Conservation (phyloP, 2,329 filamentous ascomycete species). For the Penicillium vulpinum region DNA sequence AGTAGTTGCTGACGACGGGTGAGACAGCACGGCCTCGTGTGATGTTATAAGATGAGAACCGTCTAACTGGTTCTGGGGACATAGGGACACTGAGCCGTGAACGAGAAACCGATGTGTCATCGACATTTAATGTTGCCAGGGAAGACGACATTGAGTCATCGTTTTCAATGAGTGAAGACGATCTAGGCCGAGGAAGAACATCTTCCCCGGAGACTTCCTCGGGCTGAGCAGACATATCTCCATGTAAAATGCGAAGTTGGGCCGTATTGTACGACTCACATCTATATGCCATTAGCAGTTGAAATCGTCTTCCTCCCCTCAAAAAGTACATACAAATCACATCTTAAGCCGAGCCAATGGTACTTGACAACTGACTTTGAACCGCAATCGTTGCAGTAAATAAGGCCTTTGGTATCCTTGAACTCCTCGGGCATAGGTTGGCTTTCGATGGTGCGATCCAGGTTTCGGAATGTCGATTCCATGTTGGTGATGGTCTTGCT, state of each 20-base stretch:
- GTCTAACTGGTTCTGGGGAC: conserved; percentile 24
- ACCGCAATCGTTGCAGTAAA: conserved; percentile 93
- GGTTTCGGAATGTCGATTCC: conserved; percentile 88
- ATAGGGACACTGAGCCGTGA: conserved; percentile 23
- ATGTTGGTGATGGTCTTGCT: conserved; percentile 97
- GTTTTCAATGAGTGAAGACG: conserved; percentile 31
- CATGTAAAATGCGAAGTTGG: conserved; percentile 43
- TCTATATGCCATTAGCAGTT: conserved; percentile 25
- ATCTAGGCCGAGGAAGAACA: conserved; percentile 20
- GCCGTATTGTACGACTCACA: conserved; percentile 51
- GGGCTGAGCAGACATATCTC: conserved; percentile 25
- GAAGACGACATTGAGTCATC: conserved; percentile 22
- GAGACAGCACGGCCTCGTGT: conserved; percentile 43
- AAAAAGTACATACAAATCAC: conserved; percentile 53
- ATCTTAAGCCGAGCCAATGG: conserved; percentile 94
- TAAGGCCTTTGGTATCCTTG: conserved; percentile 72
- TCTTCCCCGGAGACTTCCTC: conserved; percentile 28
- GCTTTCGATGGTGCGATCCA: conserved; percentile 80
- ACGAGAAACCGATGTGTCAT: conserved; percentile 27
- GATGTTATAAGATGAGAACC: conserved; percentile 37
- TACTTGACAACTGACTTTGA: conserved; percentile 83
- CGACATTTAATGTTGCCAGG: conserved; percentile 31
- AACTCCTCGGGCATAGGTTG: conserved; percentile 94
- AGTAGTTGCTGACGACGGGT: conserved; percentile 48
- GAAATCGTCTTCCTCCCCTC: background rate